Evolutionary conservation across 1,284 basidiomycete species (phyloP).

Genomic region (Trametes versicolor): DNA sequence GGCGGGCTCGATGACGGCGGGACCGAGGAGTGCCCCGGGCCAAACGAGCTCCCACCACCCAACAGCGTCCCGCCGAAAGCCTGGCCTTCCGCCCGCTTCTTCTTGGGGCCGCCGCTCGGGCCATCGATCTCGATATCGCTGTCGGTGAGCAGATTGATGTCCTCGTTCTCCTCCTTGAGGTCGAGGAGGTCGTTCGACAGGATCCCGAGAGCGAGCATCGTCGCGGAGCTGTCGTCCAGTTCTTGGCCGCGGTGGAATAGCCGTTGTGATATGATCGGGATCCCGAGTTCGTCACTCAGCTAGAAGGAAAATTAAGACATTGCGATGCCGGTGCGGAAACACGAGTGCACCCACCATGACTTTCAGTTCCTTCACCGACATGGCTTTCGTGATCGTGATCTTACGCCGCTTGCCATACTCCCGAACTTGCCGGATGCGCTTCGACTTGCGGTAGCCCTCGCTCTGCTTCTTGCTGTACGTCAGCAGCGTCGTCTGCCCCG

Average conservation of each 20-base stretch:
- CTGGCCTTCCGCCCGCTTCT: constrained; percentile 65
- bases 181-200: constrained; percentile 73
- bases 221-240: constrained; percentile 69
- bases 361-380: constrained; percentile 81
- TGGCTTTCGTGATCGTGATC: constrained; percentile 68
- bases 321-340: not conserved
- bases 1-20: constrained; percentile 31
- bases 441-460: constrained; percentile 62
- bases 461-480: constrained; percentile 46
- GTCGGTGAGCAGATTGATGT: constrained; percentile 62
- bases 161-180: constrained; percentile 68
- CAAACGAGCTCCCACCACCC: constrained; percentile 45
- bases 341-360: constrained; percentile 57
- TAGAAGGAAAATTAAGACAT: constrained; percentile 25
- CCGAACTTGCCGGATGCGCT: constrained; percentile 67
- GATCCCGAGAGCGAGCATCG: constrained; percentile 68
- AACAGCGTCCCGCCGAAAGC: constrained; percentile 82
- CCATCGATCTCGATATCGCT: constrained; percentile 51
- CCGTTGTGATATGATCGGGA: constrained; percentile 79
- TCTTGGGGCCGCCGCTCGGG: constrained; percentile 43
- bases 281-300: constrained; percentile 67
- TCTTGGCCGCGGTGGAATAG: constrained; percentile 71
- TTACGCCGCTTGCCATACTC: constrained; percentile 58
- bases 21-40: constrained; percentile 14
- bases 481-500: constrained; percentile 37